phyloP scores from a whole-genome alignment of 345 rosid genomes.

The Barbarea vulgaris region DNA sequence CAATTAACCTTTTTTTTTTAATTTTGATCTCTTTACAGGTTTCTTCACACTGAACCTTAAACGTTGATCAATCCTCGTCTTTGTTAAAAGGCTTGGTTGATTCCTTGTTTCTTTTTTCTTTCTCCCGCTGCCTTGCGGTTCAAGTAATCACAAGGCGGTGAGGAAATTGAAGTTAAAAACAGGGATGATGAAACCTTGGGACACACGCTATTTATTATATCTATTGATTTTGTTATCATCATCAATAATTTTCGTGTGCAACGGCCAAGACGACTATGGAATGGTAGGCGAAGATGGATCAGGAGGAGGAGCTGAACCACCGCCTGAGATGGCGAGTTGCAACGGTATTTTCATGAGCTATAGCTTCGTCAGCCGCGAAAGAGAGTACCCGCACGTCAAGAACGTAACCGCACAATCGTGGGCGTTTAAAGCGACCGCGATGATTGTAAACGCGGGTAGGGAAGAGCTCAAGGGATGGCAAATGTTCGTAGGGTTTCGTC shows the following conservation, averaged over 20 bases:
- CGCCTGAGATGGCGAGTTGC: slow-evolving; percentile 60
- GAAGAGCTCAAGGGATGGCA: slow-evolving; percentile 78
- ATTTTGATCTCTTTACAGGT: slow-evolving; percentile 11
- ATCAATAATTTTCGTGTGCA: slow-evolving; percentile 26
- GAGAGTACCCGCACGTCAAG: slow-evolving; percentile 65
- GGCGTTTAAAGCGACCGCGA: slow-evolving; percentile 70
- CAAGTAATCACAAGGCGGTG: slow-evolving; percentile 43
- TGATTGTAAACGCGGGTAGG: slow-evolving; percentile 61
- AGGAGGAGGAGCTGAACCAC: slow-evolving; percentile 45
- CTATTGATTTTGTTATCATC: slow-evolving; percentile 26
- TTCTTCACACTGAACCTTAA: slow-evolving; percentile 26
- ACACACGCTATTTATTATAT: slow-evolving; percentile 24
- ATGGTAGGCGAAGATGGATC: slow-evolving; percentile 24
- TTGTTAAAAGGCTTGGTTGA: slow-evolving; percentile 29
- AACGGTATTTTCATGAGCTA: slow-evolving; percentile 74
- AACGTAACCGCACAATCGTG: slow-evolving; percentile 84
- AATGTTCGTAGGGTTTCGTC: slow-evolving; percentile 71
- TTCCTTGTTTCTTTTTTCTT: background rate
- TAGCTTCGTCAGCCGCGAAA: slow-evolving; percentile 55
- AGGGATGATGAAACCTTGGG: slow-evolving; percentile 49
- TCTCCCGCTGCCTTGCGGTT: slow-evolving; percentile 44
- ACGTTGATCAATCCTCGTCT: slow-evolving; percentile 17
- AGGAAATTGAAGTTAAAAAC: slow-evolving; percentile 22
- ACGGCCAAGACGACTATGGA: slow-evolving; percentile 60
- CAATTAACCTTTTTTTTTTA: slow-evolving; percentile 10